Conservation (phyloP, 1,284 basidiomycete species). For the Schizophyllum amplum region DNA sequence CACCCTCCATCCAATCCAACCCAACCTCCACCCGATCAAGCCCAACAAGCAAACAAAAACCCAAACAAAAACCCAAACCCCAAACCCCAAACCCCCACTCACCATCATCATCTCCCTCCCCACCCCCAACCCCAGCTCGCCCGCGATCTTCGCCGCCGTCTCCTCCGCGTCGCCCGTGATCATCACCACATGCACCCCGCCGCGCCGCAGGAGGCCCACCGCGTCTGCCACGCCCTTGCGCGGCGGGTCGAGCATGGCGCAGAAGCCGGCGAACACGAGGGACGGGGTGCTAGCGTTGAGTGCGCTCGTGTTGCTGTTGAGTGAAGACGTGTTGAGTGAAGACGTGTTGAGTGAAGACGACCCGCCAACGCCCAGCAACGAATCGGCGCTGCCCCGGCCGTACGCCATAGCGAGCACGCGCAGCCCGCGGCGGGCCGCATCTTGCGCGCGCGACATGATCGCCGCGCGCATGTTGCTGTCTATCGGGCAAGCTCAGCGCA, state of each 20-base stretch:
- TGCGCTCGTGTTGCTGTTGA: slow-evolving; percentile 5
- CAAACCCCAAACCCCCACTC: no score
- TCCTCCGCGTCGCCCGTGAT: slow-evolving; percentile 94
- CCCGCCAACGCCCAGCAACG: slow-evolving; percentile 15
- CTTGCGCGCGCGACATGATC: slow-evolving; percentile 64
- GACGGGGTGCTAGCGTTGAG: slow-evolving; percentile 23
- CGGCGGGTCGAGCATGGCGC: slow-evolving; percentile 95
- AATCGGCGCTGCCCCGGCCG: slow-evolving; percentile 57
- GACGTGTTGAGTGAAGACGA: slow-evolving; percentile 17
- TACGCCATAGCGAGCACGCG: slow-evolving; percentile 90
- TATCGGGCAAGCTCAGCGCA: slow-evolving; percentile 34
- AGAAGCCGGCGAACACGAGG: slow-evolving; percentile 86
- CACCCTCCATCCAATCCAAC: slow-evolving; percentile 4
- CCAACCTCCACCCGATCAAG: no score
- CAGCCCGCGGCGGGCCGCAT: slow-evolving; percentile 69
- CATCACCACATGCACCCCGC: slow-evolving; percentile 95
- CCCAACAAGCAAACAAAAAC: no score
- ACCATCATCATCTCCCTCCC: slow-evolving; percentile 19
- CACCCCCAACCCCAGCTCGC: slow-evolving; percentile 77
- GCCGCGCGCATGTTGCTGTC: slow-evolving; percentile 59
- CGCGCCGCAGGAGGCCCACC: slow-evolving; percentile 70
- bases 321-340: slow-evolving; percentile 19
- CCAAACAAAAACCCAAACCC: no score
- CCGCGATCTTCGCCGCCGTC: slow-evolving; percentile 86
- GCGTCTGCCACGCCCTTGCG: slow-evolving; percentile 89